phyloP scores from a whole-genome alignment of 768 basidiomycete genomes.

The Russula vinacea region DNA sequence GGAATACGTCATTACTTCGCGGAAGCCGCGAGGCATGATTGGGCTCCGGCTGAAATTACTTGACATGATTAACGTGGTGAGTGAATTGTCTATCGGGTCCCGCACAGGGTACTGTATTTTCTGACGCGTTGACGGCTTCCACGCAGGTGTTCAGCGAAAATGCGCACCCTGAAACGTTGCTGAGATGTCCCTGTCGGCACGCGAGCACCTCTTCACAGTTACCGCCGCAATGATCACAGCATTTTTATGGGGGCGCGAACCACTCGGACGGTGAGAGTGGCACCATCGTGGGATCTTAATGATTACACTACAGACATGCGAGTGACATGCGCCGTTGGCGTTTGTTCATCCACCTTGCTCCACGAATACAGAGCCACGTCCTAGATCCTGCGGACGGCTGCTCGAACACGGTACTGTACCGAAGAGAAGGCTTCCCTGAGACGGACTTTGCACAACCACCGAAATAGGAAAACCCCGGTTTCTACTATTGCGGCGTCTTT shows the following conservation, averaged over 20 bases:
- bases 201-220: background rate
- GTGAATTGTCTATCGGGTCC: background rate
- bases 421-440: background rate
- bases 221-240: background rate
- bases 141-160: conserved; percentile 4
- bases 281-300: too few relatives aligned
- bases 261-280: background rate
- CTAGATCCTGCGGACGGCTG: too few relatives aligned
- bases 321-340: too few relatives aligned
- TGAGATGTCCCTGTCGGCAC: background rate
- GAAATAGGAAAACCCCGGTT: background rate
- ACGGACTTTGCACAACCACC: background rate
- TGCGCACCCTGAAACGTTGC: conserved; percentile 14
- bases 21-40: background rate
- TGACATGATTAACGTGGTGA: background rate
- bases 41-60: background rate
- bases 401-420: background rate
- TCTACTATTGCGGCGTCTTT: background rate
- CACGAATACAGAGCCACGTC: background rate
- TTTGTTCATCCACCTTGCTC: background rate
- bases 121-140: conserved; percentile 9
- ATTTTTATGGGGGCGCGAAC: background rate
- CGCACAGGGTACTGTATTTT: background rate
- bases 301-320: too few relatives aligned
- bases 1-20: background rate